Evolutionary conservation across 345 rosid genomes (phyloP).

Genomic region (Eucalyptus regnans): DNA sequence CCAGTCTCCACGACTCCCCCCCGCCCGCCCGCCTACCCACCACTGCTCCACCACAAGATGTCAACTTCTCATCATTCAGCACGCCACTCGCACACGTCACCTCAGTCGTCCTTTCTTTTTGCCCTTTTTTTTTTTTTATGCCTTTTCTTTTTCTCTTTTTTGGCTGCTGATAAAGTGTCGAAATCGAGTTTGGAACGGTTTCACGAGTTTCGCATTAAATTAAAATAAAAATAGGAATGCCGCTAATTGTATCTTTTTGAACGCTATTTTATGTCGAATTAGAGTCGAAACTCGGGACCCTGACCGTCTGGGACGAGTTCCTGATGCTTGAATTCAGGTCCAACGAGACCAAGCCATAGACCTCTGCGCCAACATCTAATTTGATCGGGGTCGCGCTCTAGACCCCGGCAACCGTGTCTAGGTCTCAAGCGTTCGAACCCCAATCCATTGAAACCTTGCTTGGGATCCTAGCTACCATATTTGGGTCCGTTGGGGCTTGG

Average conservation of each 20-base stretch:
- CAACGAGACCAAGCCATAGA: background rate
- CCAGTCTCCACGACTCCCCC: background rate
- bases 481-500: rapidly evolving
- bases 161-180: background rate
- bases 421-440: background rate
- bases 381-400: rapidly evolving
- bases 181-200: background rate
- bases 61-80: background rate
- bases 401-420: rapidly evolving
- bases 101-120: background rate
- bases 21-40: background rate
- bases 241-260: background rate
- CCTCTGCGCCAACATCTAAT: rapidly evolving
- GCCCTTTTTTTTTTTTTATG: rapidly evolving
- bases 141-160: background rate
- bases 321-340: background rate
- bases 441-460: rapidly evolving
- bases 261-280: background rate
- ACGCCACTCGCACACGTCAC: background rate
- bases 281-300: background rate
- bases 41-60: background rate
- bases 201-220: background rate
- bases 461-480: background rate
- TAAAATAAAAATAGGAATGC: background rate
- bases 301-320: background rate